Evolutionary conservation across 1,139 yeast genomes (phyloP).

Genomic region (Geotrichum fermentans): DNA sequence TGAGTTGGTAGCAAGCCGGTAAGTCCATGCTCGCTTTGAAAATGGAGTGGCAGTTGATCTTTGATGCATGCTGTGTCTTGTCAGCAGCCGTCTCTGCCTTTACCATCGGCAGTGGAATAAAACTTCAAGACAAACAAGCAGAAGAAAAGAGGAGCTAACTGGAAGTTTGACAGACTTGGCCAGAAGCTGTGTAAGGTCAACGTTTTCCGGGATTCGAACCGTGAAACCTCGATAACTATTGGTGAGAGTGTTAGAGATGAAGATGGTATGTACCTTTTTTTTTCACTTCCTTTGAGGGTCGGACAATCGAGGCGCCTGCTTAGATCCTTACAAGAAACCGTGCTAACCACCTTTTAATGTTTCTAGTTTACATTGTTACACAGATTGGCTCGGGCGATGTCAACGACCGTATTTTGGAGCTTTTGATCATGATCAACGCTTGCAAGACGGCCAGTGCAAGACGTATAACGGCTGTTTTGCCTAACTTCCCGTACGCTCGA

Average conservation of each 20-base stretch:
- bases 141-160: no score
- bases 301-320: not conserved
- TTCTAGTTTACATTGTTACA: conserved; percentile 62
- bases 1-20: conserved; percentile 65
- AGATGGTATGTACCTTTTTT: conserved; percentile 42
- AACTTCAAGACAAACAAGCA: no score
- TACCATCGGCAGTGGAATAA: no score
- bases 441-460: conserved; percentile 95
- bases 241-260: conserved; percentile 97
- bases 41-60: no score
- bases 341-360: not conserved
- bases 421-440: conserved; percentile 88
- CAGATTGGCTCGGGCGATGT: conserved; percentile 90
- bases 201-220: conserved; percentile 48
- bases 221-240: conserved; percentile 87
- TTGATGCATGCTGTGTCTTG: no score
- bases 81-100: no score
- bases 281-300: no score
- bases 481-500: conserved; percentile 95
- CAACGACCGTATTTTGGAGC: conserved; percentile 82
- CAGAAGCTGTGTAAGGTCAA: conserved; percentile 42
- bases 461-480: conserved; percentile 90
- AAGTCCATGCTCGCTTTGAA: conserved; percentile 22
- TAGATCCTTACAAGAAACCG: no score
- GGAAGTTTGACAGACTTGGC: conserved; percentile 34